Evolutionary conservation across 495 filamentous ascomycete species (phyloP), one percentile per base, ranked within the genome.

Genomic region (Corynascus novoguineensis): DNA sequence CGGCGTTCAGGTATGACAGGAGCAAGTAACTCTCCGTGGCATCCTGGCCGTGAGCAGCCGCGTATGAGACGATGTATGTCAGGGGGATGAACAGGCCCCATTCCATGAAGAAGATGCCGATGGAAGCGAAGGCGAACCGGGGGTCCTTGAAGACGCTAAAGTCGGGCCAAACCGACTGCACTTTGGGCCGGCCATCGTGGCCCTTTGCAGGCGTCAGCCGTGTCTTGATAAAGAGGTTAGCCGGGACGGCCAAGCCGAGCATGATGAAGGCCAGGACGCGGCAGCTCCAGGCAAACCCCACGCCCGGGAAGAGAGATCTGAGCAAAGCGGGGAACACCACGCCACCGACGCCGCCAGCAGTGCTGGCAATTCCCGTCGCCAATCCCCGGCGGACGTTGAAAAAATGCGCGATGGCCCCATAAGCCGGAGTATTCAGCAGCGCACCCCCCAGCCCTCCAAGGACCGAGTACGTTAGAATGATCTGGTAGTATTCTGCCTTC

Each of bases 351-450:
- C 80, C 81, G 6, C 81, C 80, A 0, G 82, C 79, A 0, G 76
- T 81, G 59, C 82, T 80, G 15, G 83, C 81, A 32, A 86, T 72
- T n/a, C 85, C 85, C n/a, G 78, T 83, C 0, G 83, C 84, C 5
- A 86, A 66, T 0, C 80, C 85, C 2, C 84, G 76, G 17, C 78
- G 79, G 10, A 57, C 63, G 53, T 84, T 73, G 68, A 88, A 88
- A 78, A 81, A 86, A 69, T 86, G 84, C 35, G 81, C 80, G 65
- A 87, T 75, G 17, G 80, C 75, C 1, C 79, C 78, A 57, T 85
- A 79, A 1, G 82, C 73, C 0, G 83, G 80, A 0, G 80, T 80
- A 9, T 84, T 84, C 8, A 88, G 69, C 19, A 84, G 66, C 0
- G 84, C 83, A 15, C 78, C 74, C 2, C 78, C 78, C 6, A 79